These are phyloP conservation scores for Suillus weaverae DNA, from an alignment of 768 basidiomycete species.

Conservation along the genomic window DNA sequence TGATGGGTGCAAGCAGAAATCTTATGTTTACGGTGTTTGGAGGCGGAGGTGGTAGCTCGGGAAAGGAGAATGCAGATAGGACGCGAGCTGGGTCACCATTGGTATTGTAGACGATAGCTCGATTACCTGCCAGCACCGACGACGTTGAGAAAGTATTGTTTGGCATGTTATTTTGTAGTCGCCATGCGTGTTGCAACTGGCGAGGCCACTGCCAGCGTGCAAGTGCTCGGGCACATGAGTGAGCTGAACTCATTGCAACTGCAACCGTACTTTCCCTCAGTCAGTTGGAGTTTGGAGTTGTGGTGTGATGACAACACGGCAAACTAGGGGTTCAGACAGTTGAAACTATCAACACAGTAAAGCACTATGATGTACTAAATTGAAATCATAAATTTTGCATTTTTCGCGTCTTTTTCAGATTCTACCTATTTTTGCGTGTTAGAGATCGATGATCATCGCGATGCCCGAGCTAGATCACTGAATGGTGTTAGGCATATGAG, in stretches of 20 bases:
- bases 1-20: constrained; percentile 72
- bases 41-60: constrained; percentile 50
- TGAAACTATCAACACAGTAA: neutral
- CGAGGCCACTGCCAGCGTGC: neutral
- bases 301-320: neutral
- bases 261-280: neutral
- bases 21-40: constrained; percentile 63
- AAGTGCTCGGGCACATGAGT: neutral
- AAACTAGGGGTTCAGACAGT: neutral
- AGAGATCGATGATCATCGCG: constrained; percentile 16
- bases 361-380: neutral
- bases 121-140: constrained; percentile 37
- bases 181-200: neutral
- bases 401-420: constrained; percentile 65
- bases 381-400: constrained; percentile 31
- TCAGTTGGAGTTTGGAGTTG: neutral
- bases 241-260: neutral
- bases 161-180: neutral
- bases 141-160: constrained; percentile 31
- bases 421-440: constrained; percentile 60
- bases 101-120: constrained; percentile 64
- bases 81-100: constrained; percentile 66
- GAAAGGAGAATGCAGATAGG: constrained; percentile 52
- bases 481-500: neutral
- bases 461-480: constrained; percentile 47